A percentile compares a stretch with the other conserved stretches of the same genome.
phyloP scores from a whole-genome alignment of 331 rosid species.

The Cydonia oblonga region DNA sequence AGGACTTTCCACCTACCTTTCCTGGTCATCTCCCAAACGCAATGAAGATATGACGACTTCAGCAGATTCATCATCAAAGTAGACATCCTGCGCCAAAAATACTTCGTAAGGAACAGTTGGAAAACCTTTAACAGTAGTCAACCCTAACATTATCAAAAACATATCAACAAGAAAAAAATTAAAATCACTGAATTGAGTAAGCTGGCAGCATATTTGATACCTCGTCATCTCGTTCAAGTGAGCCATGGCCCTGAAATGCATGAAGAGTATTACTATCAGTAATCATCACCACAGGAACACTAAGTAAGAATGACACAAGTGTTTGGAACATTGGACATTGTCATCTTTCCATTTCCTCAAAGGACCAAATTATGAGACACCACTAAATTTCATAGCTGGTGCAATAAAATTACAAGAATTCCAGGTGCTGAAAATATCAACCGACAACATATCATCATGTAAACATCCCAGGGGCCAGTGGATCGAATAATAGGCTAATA shows the following conservation, averaged over 20 bases:
- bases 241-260: slow-evolving; percentile 67
- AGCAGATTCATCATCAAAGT: slow-evolving; percentile 98
- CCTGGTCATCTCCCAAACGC: slow-evolving; percentile 96
- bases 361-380: background rate
- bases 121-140: background rate
- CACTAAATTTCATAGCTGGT: background rate
- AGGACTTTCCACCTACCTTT: slow-evolving; percentile 44
- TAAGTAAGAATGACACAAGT: background rate
- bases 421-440: background rate
- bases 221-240: slow-evolving; percentile 98
- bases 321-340: background rate
- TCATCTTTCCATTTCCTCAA: background rate
- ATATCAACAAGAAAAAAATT: background rate
- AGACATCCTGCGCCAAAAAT: slow-evolving; percentile 56
- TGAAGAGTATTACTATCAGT: background rate
- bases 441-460: background rate
- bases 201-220: slow-evolving; percentile 30
- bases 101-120: background rate
- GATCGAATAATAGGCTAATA: background rate
- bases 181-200: background rate
- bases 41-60: slow-evolving; percentile 93
- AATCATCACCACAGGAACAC: background rate
- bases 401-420: background rate
- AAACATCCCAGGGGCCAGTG: background rate
- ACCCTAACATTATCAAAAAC: background rate